These are phyloP conservation scores for Cucurbita pepo DNA, from an alignment of 306 rosid genomes.

Conservation along the genomic window DNA sequence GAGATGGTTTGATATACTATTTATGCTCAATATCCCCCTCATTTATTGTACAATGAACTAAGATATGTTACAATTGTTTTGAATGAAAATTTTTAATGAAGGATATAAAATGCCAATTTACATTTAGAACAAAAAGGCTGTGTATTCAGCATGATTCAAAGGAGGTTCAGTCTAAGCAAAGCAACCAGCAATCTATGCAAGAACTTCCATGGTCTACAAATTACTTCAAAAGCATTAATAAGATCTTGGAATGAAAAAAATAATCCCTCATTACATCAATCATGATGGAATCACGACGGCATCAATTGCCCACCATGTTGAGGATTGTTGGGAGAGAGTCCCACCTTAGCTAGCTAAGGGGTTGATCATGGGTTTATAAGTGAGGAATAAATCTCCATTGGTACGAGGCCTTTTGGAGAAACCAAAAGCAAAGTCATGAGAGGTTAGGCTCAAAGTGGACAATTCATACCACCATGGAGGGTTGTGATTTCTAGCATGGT, in stretches of 20 bases:
- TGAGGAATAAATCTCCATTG: too few relatives aligned
- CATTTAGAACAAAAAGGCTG: neutral
- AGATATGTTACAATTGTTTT: neutral
- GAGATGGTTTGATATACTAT: too few relatives aligned
- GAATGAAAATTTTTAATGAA: neutral
- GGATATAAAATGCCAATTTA: neutral
- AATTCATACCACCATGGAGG: too few relatives aligned
- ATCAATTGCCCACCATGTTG: neutral
- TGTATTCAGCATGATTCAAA: neutral
- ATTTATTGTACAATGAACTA: neutral
- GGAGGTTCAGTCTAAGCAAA: neutral
- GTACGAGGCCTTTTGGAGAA: too few relatives aligned
- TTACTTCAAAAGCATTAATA: neutral
- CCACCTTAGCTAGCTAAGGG: too few relatives aligned
- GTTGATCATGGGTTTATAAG: too few relatives aligned
- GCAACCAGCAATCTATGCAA: neutral
- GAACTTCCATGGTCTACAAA: neutral
- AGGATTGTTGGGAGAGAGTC: too few relatives aligned
- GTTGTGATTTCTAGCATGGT: too few relatives aligned
- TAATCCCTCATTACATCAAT: neutral
- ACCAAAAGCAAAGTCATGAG: too few relatives aligned
- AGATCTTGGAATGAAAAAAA: neutral
- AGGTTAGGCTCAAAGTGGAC: too few relatives aligned
- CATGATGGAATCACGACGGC: neutral
- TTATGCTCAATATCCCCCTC: neutral